Evolutionary conservation across 306 rosid genomes (phyloP).

Genomic region (Phaseolus lunatus): DNA sequence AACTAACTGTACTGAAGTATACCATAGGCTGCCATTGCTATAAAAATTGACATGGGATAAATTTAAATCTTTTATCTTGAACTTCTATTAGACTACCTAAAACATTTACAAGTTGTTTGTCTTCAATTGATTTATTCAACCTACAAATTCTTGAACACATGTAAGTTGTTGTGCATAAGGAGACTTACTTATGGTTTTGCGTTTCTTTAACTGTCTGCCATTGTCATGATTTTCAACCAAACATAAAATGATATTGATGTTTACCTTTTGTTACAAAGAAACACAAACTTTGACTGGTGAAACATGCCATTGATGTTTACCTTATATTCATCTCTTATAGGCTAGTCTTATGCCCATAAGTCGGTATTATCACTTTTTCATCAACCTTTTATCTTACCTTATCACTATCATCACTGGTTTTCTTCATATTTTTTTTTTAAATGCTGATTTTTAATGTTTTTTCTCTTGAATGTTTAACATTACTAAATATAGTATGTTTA

Average conservation of each 20-base stretch:
- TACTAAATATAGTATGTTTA: conserved; percentile 34
- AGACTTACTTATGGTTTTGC: conserved; percentile 20
- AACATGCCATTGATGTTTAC: conserved; percentile 9
- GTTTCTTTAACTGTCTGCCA: conserved; percentile 26
- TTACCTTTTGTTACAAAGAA: background rate
- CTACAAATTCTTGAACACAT: conserved; percentile 26
- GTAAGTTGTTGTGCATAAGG: conserved; percentile 5
- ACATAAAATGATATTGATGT: background rate
- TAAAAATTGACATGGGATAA: conserved; percentile 26
- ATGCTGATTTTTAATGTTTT: conserved; percentile 31
- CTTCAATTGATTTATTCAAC: conserved; percentile 18
- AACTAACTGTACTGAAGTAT: conserved; percentile 16
- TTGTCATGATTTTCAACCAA: conserved; percentile 8
- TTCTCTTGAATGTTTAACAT: conserved; percentile 17
- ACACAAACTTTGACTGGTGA: conserved; percentile 11
- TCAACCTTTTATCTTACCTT: conserved; percentile 4
- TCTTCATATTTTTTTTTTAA: conserved; percentile 10
- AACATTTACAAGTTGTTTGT: conserved; percentile 11
- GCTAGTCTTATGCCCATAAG: conserved; percentile 16
- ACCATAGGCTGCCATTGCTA: conserved; percentile 7
- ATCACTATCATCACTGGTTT: conserved; percentile 13
- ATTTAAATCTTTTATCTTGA: conserved; percentile 2
- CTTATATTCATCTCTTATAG: conserved; percentile 24
- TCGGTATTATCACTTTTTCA: conserved; percentile 4
- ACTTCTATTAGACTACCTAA: conserved; percentile 38